A percentile compares a stretch with the other conserved stretches of the same genome.
Conservation (phyloP, 805 yeast genomes). For the Sugiyamaella americana region DNA sequence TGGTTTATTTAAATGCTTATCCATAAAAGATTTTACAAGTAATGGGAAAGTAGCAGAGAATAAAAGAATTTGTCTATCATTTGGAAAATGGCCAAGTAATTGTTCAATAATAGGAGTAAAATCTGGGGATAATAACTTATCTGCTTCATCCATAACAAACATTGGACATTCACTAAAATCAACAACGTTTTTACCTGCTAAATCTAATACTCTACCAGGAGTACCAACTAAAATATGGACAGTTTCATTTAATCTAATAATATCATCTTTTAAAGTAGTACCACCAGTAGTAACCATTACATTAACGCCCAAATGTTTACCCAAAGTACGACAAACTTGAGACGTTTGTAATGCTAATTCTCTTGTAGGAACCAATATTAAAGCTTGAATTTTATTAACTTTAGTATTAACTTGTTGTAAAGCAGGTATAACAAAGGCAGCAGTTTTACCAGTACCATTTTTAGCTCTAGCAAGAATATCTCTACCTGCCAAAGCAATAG, state of each 20-base stretch:
- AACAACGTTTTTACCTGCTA: slow-evolving; percentile 82
- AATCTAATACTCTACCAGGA: slow-evolving; percentile 94
- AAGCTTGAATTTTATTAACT: slow-evolving; percentile 77
- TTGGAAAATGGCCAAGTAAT: slow-evolving; percentile 74
- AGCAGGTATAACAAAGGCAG: slow-evolving; percentile 92
- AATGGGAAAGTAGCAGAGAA: slow-evolving; percentile 96
- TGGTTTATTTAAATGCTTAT: slow-evolving; percentile 80
- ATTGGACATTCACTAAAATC: slow-evolving; percentile 80
- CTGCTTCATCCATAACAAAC: slow-evolving; percentile 98
- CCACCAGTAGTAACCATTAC: slow-evolving; percentile 99
- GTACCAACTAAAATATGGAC: slow-evolving; percentile 96
- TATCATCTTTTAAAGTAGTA: slow-evolving; percentile 88
- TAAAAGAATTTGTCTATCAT: slow-evolving; percentile 72
- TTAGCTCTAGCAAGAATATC: slow-evolving; percentile 97
- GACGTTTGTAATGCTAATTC: slow-evolving; percentile 97
- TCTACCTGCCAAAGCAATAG: slow-evolving; percentile 90
- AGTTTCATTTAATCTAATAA: slow-evolving; percentile 83
- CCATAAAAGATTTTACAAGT: slow-evolving; percentile 89
- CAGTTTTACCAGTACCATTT: slow-evolving; percentile 98
- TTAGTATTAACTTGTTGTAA: slow-evolving; percentile 85
- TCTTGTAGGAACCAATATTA: slow-evolving; percentile 94
- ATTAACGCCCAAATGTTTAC: slow-evolving; percentile 85
- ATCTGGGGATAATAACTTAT: slow-evolving; percentile 88
- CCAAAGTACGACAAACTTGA: slow-evolving; percentile 92
- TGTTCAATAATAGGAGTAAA: slow-evolving; percentile 84